Conservation (phyloP, 805 yeast genomes). For the Candida xiaguanensis region DNA sequence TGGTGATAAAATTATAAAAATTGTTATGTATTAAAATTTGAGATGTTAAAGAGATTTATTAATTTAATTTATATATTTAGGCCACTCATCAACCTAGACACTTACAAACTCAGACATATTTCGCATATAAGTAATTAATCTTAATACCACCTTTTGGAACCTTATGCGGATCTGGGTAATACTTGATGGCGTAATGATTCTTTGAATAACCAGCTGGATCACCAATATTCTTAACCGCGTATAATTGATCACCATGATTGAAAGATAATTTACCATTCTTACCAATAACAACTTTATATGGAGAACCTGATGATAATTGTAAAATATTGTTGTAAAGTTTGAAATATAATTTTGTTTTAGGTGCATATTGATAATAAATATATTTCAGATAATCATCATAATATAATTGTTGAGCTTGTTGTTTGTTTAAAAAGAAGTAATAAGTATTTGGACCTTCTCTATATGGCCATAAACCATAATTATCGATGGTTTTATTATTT, state of each 20-base stretch:
- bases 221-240: conserved; percentile 6
- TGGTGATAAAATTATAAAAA: background rate
- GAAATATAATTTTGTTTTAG: background rate
- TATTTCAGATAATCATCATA: conserved; percentile 1
- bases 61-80: background rate
- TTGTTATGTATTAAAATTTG: background rate
- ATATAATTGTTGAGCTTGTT: background rate
- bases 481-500: conserved; percentile 1
- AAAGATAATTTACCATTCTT: conserved; percentile 3
- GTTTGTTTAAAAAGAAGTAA: conserved; percentile 3
- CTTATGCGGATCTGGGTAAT: background rate
- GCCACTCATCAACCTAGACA: conserved; percentile 5
- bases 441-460: background rate
- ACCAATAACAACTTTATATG: background rate
- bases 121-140: conserved; percentile 5
- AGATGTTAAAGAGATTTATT: background rate
- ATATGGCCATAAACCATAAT: conserved; percentile 1
- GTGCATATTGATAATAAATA: background rate
- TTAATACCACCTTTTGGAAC: conserved; percentile 5
- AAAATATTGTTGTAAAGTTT: conserved; percentile 1
- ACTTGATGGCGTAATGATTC: conserved; percentile 4
- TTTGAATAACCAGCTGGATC: conserved; percentile 7
- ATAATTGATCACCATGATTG: conserved; percentile 1
- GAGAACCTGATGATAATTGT: background rate
- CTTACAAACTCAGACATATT: background rate